Evolutionary conservation across 495 filamentous ascomycete genomes (phyloP).

Genomic region (Penicillium malachiteum): DNA sequence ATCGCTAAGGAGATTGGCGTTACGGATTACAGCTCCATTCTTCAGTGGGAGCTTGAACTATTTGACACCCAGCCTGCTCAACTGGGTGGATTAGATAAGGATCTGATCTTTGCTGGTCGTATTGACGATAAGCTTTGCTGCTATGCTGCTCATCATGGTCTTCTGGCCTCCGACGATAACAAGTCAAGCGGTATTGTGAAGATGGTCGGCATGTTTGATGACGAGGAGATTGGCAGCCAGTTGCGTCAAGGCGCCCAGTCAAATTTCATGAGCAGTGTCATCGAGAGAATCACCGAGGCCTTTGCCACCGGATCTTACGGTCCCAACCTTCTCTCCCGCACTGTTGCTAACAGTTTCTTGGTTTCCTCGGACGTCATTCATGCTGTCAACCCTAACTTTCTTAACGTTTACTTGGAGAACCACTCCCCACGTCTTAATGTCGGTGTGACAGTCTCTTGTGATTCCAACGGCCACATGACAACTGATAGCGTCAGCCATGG

Average conservation of each 20-base stretch:
- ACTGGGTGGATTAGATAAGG: constrained; percentile 82
- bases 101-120: constrained; percentile 91
- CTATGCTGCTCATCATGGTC: constrained; percentile 83
- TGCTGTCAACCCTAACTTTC: constrained; percentile 93
- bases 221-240: constrained; percentile 90
- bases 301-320: constrained; percentile 55
- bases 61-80: constrained; percentile 87
- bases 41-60: constrained; percentile 98
- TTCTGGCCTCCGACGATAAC: constrained; percentile 63
- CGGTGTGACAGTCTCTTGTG: constrained; percentile 79
- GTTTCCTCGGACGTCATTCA: constrained; percentile 92
- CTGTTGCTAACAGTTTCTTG: constrained; percentile 90
- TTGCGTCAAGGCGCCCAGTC: constrained; percentile 86
- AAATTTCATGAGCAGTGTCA: constrained; percentile 77
- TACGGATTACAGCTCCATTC: constrained; percentile 64
- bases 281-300: constrained; percentile 77
- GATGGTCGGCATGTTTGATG: constrained; percentile 87
- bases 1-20: constrained; percentile 75
- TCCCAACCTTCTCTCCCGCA: constrained; percentile 72
- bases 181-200: constrained; percentile 63
- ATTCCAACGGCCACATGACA: constrained; percentile 90
- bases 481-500: constrained; percentile 80
- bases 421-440: constrained; percentile 89
- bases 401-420: constrained; percentile 72
- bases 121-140: constrained; percentile 98